These are phyloP conservation scores for Candida pseudocylindracea DNA, from an alignment of 1,139 yeast species.

Conservation along the genomic window DNA sequence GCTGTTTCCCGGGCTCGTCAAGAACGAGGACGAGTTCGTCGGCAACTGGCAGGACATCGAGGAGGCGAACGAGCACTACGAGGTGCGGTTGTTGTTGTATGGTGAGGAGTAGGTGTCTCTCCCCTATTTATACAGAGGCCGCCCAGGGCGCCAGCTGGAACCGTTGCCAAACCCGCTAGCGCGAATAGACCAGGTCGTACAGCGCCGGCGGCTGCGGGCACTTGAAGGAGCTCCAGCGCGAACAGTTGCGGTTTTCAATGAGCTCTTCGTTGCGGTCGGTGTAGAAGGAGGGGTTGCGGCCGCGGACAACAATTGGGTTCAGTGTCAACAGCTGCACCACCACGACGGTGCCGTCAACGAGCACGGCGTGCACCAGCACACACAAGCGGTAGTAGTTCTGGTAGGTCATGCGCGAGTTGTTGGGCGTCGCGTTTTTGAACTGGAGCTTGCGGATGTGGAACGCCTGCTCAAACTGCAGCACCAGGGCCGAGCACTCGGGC, in stretches of 20 bases:
- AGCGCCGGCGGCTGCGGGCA: too few relatives aligned
- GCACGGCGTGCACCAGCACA: conserved; percentile 1
- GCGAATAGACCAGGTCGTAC: too few relatives aligned
- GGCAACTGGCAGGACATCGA: conserved; percentile 68
- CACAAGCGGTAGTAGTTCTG: conserved; percentile 1
- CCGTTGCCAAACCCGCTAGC: too few relatives aligned
- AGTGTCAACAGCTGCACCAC: background rate
- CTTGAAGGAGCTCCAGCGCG: too few relatives aligned
- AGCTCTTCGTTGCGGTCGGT: conserved; percentile 1
- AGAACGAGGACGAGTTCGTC: conserved; percentile 68
- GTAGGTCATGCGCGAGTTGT: background rate
- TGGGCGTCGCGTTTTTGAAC: conserved; percentile 1
- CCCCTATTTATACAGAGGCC: too few relatives aligned
- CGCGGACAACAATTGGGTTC: conserved; percentile 1
- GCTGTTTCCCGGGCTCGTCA: conserved; percentile 67
- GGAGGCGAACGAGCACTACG: conserved; percentile 72
- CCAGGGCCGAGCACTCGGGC: too few relatives aligned
- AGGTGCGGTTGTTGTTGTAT: conserved; percentile 34
- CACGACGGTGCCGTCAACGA: background rate
- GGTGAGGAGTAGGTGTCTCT: conserved; percentile 3
- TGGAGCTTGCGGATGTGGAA: background rate
- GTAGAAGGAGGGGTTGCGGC: conserved; percentile 1
- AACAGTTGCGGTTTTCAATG: background rate
- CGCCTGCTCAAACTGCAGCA: too few relatives aligned
- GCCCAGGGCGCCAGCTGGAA: too few relatives aligned